A percentile compares a stretch with the other conserved stretches of the same genome.
Conservation (phyloP, 257 asterid species). For the Cordia subcordata region DNA sequence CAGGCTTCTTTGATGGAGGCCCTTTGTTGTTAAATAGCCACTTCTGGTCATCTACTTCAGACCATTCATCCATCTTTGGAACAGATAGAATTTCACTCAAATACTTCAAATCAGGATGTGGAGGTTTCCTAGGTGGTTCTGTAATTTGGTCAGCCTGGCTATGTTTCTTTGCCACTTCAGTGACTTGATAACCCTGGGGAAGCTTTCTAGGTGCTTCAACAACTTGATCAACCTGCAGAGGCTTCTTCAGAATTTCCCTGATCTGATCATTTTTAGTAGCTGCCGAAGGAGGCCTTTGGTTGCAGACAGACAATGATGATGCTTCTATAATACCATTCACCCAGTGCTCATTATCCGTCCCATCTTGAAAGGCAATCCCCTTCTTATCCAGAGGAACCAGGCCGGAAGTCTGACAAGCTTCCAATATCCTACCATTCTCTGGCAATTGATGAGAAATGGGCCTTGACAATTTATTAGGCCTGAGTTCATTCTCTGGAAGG, state of each 20-base stretch:
- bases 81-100: conserved; percentile 43
- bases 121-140: conserved; percentile 45
- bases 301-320: conserved; percentile 26
- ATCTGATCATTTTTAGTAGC: conserved; percentile 24
- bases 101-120: conserved; percentile 70
- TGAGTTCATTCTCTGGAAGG: conserved; percentile 55
- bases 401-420: conserved; percentile 25
- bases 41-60: conserved; percentile 46
- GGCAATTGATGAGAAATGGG: conserved; percentile 30
- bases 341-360: conserved; percentile 26
- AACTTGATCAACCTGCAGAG: conserved; percentile 10
- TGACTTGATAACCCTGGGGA: conserved; percentile 9
- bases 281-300: conserved; percentile 27
- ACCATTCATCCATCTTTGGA: conserved; percentile 47
- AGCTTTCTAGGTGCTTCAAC: conserved; percentile 18
- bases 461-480: conserved; percentile 50
- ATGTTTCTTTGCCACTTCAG: conserved; percentile 14
- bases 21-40: conserved; percentile 50
- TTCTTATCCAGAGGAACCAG: conserved; percentile 28
- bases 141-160: conserved; percentile 28
- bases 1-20: conserved; percentile 19
- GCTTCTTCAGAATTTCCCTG: conserved; percentile 24
- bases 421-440: conserved; percentile 56
- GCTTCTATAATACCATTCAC: conserved; percentile 45
- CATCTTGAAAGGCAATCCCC: conserved; percentile 20